phyloP scores from a whole-genome alignment of 768 basidiomycete species.

The Postia placenta region DNA sequence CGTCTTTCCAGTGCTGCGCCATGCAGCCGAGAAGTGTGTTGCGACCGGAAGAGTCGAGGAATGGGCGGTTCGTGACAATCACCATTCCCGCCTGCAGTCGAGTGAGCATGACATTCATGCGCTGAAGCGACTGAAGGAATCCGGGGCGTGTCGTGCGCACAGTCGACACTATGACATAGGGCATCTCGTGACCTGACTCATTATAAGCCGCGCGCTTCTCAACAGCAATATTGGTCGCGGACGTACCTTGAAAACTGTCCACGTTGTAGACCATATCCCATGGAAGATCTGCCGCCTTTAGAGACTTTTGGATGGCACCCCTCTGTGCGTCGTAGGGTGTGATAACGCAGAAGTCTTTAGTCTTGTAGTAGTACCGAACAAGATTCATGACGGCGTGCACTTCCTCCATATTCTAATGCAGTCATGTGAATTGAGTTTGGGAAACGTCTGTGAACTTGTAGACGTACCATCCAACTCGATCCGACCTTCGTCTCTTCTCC shows the following conservation, averaged over 20 bases:
- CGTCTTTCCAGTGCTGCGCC: constrained; percentile 21
- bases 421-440: no score
- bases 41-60: constrained; percentile 24
- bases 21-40: constrained; percentile 39
- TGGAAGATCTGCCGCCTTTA: constrained; percentile 29
- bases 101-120: constrained; percentile 47
- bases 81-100: constrained; percentile 42
- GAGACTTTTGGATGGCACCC: constrained; percentile 30
- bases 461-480: constrained; percentile 40
- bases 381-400: constrained; percentile 34
- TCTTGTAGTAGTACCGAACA: constrained; percentile 34
- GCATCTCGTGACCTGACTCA: constrained; percentile 42
- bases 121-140: constrained; percentile 37
- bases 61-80: constrained; percentile 38
- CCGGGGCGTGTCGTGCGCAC: constrained; percentile 40
- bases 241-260: constrained; percentile 48
- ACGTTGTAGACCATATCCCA: constrained; percentile 45
- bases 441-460: background rate
- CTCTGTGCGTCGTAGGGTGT: constrained; percentile 53
- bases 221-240: background rate
- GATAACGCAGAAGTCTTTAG: constrained; percentile 38
- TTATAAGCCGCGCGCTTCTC: constrained; percentile 1
- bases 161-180: constrained; percentile 44
- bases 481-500: constrained; percentile 33
- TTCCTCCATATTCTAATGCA: constrained; percentile 36